Evolutionary conservation across 106 monocot genomes (phyloP).

Genomic region (Dendrobium huoshanense): DNA sequence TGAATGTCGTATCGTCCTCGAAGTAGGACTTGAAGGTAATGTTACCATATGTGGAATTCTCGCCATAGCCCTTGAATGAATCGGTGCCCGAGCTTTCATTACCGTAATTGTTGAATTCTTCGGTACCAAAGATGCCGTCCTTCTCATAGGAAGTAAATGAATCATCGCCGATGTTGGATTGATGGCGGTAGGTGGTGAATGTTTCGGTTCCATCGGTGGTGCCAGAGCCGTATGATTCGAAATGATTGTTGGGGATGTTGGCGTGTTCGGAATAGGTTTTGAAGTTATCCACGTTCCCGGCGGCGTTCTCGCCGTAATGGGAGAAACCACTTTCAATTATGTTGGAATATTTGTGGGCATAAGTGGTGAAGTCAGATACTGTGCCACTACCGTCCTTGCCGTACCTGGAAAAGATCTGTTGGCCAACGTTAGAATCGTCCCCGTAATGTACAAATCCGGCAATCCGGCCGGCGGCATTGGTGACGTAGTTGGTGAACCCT

Average conservation of each 20-base stretch:
- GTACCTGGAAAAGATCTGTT: conserved; percentile 70
- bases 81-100: conserved; percentile 48
- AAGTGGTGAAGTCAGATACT: conserved; percentile 33
- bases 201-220: conserved; percentile 22
- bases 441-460: conserved; percentile 50
- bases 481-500: conserved; percentile 72
- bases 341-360: conserved; percentile 56
- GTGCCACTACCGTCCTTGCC: conserved; percentile 44
- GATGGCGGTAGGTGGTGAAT: conserved; percentile 65
- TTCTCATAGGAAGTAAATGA: conserved; percentile 71
- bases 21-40: conserved; percentile 6
- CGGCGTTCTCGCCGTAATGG: conserved; percentile 49
- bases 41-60: conserved; percentile 3
- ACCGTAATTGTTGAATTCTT: conserved; percentile 64
- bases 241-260: conserved; percentile 67
- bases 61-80: conserved; percentile 45
- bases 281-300: conserved; percentile 33
- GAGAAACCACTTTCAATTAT: conserved; percentile 51
- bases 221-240: conserved; percentile 65
- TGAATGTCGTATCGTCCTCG: conserved; percentile 54
- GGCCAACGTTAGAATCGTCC: conserved; percentile 64
- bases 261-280: conserved; percentile 46
- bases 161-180: conserved; percentile 86
- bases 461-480: conserved; percentile 28
- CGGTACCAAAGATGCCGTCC: conserved; percentile 23